Conservation (phyloP, 192 early-diverging fungal species). For the Linderina pennispora region DNA sequence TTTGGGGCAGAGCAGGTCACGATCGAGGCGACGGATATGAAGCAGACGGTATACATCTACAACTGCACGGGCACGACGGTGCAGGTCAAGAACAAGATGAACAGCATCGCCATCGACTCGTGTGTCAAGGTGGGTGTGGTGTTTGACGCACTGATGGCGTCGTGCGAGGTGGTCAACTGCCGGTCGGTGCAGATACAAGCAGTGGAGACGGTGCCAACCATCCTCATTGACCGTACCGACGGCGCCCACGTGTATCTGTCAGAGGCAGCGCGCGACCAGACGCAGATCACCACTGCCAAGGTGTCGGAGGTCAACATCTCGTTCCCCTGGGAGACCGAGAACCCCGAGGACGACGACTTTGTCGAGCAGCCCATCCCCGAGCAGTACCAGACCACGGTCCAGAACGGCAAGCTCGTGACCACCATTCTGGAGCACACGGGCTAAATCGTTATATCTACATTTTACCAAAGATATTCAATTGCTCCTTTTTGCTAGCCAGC, state of each 20-base stretch:
- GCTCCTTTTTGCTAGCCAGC: no score
- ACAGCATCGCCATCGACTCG: slow-evolving; percentile 79
- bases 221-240: slow-evolving; percentile 90
- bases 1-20: slow-evolving; percentile 61
- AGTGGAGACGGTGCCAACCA: slow-evolving; percentile 73
- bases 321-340: slow-evolving; percentile 45
- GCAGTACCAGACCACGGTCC: slow-evolving; percentile 86
- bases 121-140: slow-evolving; percentile 86
- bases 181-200: slow-evolving; percentile 85
- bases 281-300: slow-evolving; percentile 92
- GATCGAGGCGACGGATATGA: slow-evolving; percentile 75
- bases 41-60: slow-evolving; percentile 90
- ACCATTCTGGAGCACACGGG: slow-evolving; percentile 81
- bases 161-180: slow-evolving; percentile 87
- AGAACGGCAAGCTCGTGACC: slow-evolving; percentile 74
- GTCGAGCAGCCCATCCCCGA: slow-evolving; percentile 86
- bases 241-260: slow-evolving; percentile 88
- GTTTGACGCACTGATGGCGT: slow-evolving; percentile 75
- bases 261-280: slow-evolving; percentile 56
- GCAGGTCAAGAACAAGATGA: slow-evolving; percentile 87
- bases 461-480: no score
- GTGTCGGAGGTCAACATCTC: slow-evolving; percentile 86
- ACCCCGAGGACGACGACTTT: slow-evolving; percentile 64
- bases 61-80: slow-evolving; percentile 90
- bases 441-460: slow-evolving; percentile 24